These are phyloP conservation scores for Pythium vanterpoolii DNA, from an alignment of 352 stramenopile species.

Conservation along the genomic window DNA sequence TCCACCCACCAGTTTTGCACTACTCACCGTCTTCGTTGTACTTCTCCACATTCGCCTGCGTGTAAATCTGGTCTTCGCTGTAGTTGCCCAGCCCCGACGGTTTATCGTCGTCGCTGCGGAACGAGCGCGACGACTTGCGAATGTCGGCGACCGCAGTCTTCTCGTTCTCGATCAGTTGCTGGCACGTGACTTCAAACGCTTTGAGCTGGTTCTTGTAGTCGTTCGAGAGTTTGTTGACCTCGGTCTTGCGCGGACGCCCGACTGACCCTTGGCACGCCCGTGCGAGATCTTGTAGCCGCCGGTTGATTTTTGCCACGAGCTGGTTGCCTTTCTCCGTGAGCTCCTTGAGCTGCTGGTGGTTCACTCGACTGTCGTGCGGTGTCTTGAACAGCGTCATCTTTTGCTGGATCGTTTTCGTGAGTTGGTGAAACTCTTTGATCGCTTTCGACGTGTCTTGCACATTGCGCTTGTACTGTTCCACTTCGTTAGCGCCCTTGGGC, in stretches of 20 bases:
- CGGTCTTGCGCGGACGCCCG: conserved; percentile 25
- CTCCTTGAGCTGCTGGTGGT: conserved; percentile 42
- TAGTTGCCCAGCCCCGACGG: conserved; percentile 25
- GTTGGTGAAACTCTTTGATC: conserved; percentile 31
- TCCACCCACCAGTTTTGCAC: not conserved
- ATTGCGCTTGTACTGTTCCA: conserved; percentile 31
- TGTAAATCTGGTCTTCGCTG: conserved; percentile 40
- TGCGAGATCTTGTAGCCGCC: conserved; percentile 28
- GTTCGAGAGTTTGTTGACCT: conserved; percentile 33
- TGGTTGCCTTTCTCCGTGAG: conserved; percentile 38
- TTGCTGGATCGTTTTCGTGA: conserved; percentile 32
- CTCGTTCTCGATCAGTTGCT: conserved; percentile 30
- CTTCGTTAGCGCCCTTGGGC: conserved; percentile 24
- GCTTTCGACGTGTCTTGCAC: conserved; percentile 30
- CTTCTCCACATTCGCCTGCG: conserved; percentile 31
- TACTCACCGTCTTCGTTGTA: conserved; percentile 40
- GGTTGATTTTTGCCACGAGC: conserved; percentile 28
- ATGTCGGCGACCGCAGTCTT: conserved; percentile 30
- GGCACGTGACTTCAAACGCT: conserved; percentile 33
- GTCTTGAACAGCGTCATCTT: conserved; percentile 39
- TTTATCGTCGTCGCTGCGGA: conserved; percentile 24
- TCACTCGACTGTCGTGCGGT: conserved; percentile 31
- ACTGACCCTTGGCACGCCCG: conserved; percentile 22
- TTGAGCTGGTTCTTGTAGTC: conserved; percentile 38
- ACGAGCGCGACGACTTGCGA: conserved; percentile 32